Percentiles rank a stretch among this genome's conserved stretches.
These are phyloP conservation scores for Rubia yunnanensis DNA, from an alignment of 257 asterid species.

Conservation along the genomic window DNA sequence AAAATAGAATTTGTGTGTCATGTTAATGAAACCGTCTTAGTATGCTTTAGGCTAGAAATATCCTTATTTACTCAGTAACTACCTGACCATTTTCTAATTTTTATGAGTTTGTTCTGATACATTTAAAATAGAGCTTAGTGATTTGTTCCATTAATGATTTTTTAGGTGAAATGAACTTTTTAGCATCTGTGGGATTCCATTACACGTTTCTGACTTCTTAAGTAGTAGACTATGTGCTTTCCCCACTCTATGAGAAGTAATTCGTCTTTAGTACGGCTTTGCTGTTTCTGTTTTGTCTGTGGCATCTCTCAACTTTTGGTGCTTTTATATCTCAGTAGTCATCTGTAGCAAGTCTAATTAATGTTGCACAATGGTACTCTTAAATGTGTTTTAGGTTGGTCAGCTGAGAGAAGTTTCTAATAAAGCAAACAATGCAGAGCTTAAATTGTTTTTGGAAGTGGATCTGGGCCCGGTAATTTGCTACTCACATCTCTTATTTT, in stretches of 20 bases:
- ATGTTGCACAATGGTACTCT: conserved; percentile 9
- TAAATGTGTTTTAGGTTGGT: conserved; percentile 47
- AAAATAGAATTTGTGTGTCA: neutral
- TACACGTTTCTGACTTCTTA: neutral
- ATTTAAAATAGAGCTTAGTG: neutral
- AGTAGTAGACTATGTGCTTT: neutral
- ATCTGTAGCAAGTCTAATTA: neutral
- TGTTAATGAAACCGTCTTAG: neutral
- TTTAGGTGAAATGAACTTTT: neutral
- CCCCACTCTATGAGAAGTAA: neutral
- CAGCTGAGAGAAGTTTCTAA: conserved; percentile 69
- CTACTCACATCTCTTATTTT: conserved; percentile 7
- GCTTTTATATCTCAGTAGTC: neutral
- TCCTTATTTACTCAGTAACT: neutral
- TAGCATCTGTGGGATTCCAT: neutral
- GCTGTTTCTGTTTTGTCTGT: neutral
- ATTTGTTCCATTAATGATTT: neutral
- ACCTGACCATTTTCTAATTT: neutral
- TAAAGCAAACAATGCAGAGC: conserved; percentile 61
- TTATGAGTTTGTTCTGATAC: neutral
- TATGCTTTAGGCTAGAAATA: neutral
- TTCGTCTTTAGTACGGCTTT: neutral
- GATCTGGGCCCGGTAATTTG: conserved; percentile 48
- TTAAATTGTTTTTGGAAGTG: conserved; percentile 67
- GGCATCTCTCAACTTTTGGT: neutral